phyloP scores from a whole-genome alignment of 305 asterid genomes.

The Fraxinus greggii region DNA sequence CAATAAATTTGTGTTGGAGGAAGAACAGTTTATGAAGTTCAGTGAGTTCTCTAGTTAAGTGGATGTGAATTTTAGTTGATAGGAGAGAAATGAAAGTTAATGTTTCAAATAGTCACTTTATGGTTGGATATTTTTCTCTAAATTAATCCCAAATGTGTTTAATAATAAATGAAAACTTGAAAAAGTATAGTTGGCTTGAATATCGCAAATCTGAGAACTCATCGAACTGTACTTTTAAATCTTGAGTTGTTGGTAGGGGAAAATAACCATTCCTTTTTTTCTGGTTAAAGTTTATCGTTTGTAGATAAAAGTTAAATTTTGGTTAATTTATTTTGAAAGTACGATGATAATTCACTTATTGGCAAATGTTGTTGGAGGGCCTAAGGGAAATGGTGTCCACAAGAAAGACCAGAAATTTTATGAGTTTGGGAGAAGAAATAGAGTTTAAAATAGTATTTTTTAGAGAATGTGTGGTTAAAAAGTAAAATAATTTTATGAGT shows the following conservation, averaged over 20 bases:
- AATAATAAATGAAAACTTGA: not conserved
- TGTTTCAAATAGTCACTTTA: not conserved
- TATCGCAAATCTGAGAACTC: not conserved
- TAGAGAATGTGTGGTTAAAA: too few species aligned
- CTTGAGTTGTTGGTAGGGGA: not conserved
- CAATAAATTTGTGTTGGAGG: not conserved
- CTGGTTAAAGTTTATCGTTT: not conserved
- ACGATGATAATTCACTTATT: not conserved
- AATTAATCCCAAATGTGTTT: not conserved
- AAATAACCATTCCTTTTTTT: not conserved
- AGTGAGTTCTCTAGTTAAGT: constrained; percentile 2
- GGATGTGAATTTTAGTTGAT: constrained; percentile 5
- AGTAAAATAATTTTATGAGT: too few species aligned
- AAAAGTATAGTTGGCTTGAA: not conserved
- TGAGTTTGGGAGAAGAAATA: too few species aligned
- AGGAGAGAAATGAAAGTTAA: not conserved
- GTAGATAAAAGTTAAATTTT: not conserved
- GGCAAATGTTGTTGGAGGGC: not conserved
- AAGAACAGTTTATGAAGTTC: not conserved
- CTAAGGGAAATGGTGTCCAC: constrained; percentile 34
- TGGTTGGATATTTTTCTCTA: not conserved
- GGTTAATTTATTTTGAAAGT: not conserved
- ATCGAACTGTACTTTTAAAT: not conserved
- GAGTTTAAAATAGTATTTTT: too few species aligned
- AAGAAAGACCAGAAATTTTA: constrained; percentile 20